Conservation (phyloP, 2,329 filamentous ascomycete species). For the Pseudogymnoascus sp. region DNA sequence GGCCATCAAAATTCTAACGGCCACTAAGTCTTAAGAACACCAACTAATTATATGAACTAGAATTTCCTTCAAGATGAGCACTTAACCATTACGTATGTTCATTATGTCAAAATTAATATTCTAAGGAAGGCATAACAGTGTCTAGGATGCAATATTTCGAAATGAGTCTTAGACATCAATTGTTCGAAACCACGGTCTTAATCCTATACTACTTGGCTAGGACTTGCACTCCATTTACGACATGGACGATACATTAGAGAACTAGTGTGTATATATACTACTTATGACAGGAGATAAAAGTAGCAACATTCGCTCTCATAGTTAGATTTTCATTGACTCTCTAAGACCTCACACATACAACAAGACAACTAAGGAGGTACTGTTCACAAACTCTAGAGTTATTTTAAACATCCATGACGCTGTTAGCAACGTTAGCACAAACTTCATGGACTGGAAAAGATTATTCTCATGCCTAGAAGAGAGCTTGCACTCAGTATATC, state of each 20-base stretch:
- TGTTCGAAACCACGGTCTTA: not conserved
- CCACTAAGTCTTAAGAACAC: not conserved
- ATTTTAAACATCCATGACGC: not conserved
- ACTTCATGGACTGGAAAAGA: not conserved
- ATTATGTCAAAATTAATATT: not conserved
- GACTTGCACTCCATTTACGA: not conserved
- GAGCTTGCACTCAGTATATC: not conserved
- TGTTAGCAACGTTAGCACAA: not conserved
- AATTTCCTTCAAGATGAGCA: not conserved
- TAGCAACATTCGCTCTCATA: not conserved
- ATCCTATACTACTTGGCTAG: not conserved
- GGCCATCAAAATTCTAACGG: no score
- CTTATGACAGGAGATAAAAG: not conserved
- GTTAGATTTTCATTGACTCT: not conserved
- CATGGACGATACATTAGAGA: not conserved
- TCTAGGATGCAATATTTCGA: not conserved
- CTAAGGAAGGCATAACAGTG: not conserved
- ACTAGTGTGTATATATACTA: not conserved
- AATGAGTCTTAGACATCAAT: not conserved
- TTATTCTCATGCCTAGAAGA: not conserved
- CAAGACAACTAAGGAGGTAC: not conserved
- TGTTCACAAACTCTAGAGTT: not conserved
- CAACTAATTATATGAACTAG: not conserved
- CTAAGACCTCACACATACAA: not conserved
- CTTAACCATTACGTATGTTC: not conserved